Evolutionary conservation across 371 early-diverging fungal genomes (phyloP).

Genomic region (Mortierella sp.): DNA sequence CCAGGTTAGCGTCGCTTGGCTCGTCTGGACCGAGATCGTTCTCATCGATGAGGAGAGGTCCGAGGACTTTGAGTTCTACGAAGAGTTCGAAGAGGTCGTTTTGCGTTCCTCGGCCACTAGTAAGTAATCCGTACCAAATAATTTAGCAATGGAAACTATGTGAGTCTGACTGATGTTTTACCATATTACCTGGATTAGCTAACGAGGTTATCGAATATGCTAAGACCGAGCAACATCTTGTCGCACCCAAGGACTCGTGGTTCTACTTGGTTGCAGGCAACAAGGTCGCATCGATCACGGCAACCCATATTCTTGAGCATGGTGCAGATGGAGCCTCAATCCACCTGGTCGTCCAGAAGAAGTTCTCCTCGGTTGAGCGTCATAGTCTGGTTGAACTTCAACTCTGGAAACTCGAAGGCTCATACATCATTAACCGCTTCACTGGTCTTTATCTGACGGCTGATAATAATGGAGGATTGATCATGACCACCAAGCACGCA

Average conservation of each 20-base stretch:
- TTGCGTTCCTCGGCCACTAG: slow-evolving; percentile 31
- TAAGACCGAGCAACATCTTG: slow-evolving; percentile 30
- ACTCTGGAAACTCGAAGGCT: slow-evolving; percentile 49
- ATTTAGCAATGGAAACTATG: not conserved
- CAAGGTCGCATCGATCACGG: slow-evolving; percentile 36
- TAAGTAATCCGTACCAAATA: not conserved
- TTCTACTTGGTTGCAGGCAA: slow-evolving; percentile 42
- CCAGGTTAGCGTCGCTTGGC: slow-evolving; percentile 37
- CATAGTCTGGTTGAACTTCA: slow-evolving; percentile 47
- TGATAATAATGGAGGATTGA: slow-evolving; percentile 13
- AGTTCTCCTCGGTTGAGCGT: slow-evolving; percentile 35
- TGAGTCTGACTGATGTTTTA: not conserved
- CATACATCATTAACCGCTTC: slow-evolving; percentile 43
- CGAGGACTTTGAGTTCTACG: slow-evolving; percentile 48
- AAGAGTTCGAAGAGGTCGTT: slow-evolving; percentile 48
- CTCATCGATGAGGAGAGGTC: slow-evolving; percentile 24
- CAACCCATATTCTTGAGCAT: slow-evolving; percentile 23
- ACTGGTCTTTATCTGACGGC: slow-evolving; percentile 44
- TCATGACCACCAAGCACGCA: slow-evolving; percentile 22
- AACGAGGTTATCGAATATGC: slow-evolving; percentile 41
- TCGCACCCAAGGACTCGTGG: slow-evolving; percentile 40
- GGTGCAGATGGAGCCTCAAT: slow-evolving; percentile 34
- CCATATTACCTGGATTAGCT: not conserved
- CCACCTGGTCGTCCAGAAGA: slow-evolving; percentile 31
- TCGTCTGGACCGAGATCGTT: slow-evolving; percentile 34